These are phyloP conservation scores for Oidiodendron maius DNA, from an alignment of 495 filamentous ascomycete genomes.

Conservation along the genomic window DNA sequence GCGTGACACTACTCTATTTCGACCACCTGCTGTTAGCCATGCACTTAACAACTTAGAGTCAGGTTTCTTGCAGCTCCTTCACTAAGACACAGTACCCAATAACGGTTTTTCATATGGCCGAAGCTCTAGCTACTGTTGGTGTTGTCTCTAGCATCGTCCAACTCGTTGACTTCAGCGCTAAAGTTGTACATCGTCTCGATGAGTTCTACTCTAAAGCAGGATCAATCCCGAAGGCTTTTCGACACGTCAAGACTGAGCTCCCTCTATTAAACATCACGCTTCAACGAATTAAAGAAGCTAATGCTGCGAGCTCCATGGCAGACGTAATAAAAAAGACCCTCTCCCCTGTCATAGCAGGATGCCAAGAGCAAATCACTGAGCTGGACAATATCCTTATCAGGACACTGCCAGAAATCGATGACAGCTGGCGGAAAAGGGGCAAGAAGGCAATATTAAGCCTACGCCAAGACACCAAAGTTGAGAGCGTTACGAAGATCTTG, in stretches of 20 bases:
- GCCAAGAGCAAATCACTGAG: constrained; percentile 15
- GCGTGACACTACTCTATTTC: neutral
- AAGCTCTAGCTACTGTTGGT: constrained; percentile 26
- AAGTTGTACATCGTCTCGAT: constrained; percentile 20
- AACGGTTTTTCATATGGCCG: constrained; percentile 29
- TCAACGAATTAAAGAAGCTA: constrained; percentile 16
- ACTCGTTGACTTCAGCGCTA: constrained; percentile 27
- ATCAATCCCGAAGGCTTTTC: constrained; percentile 23
- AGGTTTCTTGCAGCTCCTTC: neutral
- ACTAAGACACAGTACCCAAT: too few species aligned
- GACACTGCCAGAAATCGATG: constrained; percentile 10
- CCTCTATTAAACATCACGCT: constrained; percentile 24
- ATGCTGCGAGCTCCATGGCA: constrained; percentile 13
- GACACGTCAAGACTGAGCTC: constrained; percentile 22
- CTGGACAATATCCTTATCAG: constrained; percentile 18
- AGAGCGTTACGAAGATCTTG: constrained; percentile 16
- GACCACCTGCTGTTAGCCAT: neutral
- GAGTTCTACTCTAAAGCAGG: constrained; percentile 20
- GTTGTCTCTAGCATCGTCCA: constrained; percentile 24
- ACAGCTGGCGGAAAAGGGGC: constrained; percentile 13
- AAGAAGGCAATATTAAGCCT: constrained; percentile 20
- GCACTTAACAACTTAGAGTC: neutral
- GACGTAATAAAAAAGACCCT: constrained; percentile 18
- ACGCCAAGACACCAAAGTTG: constrained; percentile 18
- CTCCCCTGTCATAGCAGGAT: constrained; percentile 19